Percentiles rank a stretch among this genome's conserved stretches.
Conservation (phyloP, 2,329 filamentous ascomycete species). For the Aspergillus niger region DNA sequence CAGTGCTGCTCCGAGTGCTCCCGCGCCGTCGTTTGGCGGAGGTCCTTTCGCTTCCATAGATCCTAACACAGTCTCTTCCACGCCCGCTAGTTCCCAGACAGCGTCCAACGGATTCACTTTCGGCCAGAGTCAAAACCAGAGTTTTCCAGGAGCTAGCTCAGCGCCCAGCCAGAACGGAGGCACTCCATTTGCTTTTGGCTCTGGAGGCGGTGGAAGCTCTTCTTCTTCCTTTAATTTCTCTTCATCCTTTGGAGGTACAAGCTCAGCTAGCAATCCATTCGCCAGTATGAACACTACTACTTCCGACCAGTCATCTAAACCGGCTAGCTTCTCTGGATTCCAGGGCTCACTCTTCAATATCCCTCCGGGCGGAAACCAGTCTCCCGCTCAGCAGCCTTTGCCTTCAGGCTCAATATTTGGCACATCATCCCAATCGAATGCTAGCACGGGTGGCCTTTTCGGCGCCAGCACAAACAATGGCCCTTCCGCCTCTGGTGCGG, state of each 20-base stretch:
- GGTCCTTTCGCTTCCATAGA: slow-evolving; percentile 33
- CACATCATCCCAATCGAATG: slow-evolving; percentile 17
- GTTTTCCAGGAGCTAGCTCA: slow-evolving; percentile 34
- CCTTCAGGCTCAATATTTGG: slow-evolving; percentile 25
- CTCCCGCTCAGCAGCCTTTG: slow-evolving; percentile 26
- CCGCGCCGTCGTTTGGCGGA: slow-evolving; percentile 24
- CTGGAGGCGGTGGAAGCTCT: slow-evolving; percentile 22
- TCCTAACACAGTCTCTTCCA: slow-evolving; percentile 32
- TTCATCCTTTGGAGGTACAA: slow-evolving; percentile 23
- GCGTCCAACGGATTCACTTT: slow-evolving; percentile 37
- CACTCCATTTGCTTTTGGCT: slow-evolving; percentile 35
- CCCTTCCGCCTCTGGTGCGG: slow-evolving; percentile 16
- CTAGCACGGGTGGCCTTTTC: slow-evolving; percentile 20
- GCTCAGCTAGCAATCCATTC: slow-evolving; percentile 39
- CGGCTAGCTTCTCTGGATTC: slow-evolving; percentile 32
- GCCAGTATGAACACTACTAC: slow-evolving; percentile 28
- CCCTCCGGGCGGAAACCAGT: slow-evolving; percentile 24
- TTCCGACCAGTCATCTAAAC: slow-evolving; percentile 19
- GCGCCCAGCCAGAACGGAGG: slow-evolving; percentile 28
- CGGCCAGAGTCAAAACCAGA: slow-evolving; percentile 41
- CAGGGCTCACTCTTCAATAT: slow-evolving; percentile 37
- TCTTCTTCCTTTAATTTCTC: slow-evolving; percentile 38
- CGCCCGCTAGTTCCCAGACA: slow-evolving; percentile 20
- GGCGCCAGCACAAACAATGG: slow-evolving; percentile 17
- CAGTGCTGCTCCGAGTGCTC: slow-evolving; percentile 21